A percentile compares a stretch with the other conserved stretches of the same genome.
phyloP scores from a whole-genome alignment of 495 filamentous ascomycete genomes.

The Entonaema liquescens region DNA sequence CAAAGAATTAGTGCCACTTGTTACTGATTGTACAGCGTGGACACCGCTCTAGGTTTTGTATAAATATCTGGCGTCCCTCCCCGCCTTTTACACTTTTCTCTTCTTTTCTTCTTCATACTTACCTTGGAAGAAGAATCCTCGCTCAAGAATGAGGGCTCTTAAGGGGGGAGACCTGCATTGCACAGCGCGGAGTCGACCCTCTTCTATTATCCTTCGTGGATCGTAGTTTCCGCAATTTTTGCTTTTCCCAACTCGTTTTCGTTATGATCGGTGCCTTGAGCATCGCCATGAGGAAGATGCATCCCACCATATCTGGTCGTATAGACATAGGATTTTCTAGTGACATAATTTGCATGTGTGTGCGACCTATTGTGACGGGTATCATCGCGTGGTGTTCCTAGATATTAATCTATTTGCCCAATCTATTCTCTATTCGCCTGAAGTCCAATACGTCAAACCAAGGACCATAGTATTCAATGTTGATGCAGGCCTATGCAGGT shows the following conservation, averaged over 20 bases:
- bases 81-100: not conserved
- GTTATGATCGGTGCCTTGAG: slow-evolving; percentile 24
- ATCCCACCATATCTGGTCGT: too few species aligned
- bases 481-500: too few species aligned
- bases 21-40: slow-evolving; percentile 41
- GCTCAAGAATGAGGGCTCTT: slow-evolving; percentile 69
- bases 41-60: not conserved
- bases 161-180: slow-evolving; percentile 77
- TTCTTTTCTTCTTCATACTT: slow-evolving; percentile 72
- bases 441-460: too few species aligned
- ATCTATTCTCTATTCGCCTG: too few species aligned
- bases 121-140: slow-evolving; percentile 71
- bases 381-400: too few species aligned
- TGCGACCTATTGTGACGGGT: too few species aligned
- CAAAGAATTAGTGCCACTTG: not conserved
- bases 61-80: slow-evolving; percentile 7
- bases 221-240: slow-evolving; percentile 59
- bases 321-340: too few species aligned
- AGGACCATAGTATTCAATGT: too few species aligned
- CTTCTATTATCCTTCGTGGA: slow-evolving; percentile 74
- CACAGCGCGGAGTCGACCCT: slow-evolving; percentile 75
- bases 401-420: too few species aligned
- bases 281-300: slow-evolving; percentile 27
- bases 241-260: slow-evolving; percentile 27
- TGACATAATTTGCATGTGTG: too few species aligned